phyloP scores from a whole-genome alignment of 2,329 filamentous ascomycete species.

The Aspergillus amoenus region DNA sequence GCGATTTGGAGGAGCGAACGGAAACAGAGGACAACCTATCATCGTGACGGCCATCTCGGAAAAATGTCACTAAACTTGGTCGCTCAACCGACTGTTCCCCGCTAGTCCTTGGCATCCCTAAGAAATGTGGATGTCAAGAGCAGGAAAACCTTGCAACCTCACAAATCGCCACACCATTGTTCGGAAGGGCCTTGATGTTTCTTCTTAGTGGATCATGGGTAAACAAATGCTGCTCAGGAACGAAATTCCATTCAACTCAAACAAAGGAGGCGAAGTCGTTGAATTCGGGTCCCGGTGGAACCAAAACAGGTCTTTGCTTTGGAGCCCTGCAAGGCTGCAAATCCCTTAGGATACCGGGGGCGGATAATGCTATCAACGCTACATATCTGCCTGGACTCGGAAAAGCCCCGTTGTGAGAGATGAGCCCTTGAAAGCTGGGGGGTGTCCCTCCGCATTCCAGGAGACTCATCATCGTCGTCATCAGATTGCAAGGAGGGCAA shows the following conservation, averaged over 20 bases:
- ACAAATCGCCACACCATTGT: not conserved
- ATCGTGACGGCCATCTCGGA: conserved; percentile 6
- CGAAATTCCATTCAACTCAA: not conserved
- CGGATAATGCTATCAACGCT: not conserved
- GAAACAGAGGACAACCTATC: conserved; percentile 14
- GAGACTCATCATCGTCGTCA: conserved; percentile 13
- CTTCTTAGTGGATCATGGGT: not conserved
- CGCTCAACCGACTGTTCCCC: conserved; percentile 1
- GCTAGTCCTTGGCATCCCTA: conserved; percentile 3
- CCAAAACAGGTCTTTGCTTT: not conserved
- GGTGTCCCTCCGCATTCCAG: conserved; percentile 4
- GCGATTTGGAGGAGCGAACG: not conserved
- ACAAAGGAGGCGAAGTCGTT: not conserved
- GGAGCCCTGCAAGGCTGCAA: not conserved
- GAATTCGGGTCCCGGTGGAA: not conserved
- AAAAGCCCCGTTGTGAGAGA: conserved; percentile 8
- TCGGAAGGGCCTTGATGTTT: not conserved
- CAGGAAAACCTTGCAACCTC: not conserved
- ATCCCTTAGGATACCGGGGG: not conserved
- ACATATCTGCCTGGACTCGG: conserved; percentile 18
- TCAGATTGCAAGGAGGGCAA: conserved; percentile 4
- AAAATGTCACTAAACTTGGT: conserved; percentile 4
- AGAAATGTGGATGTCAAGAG: not conserved
- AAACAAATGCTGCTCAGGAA: not conserved
- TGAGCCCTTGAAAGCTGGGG: conserved; percentile 11